Percentiles rank a stretch among this genome's conserved stretches.
phyloP scores from a whole-genome alignment of 441 rosid genomes.

The Croton setiger region DNA sequence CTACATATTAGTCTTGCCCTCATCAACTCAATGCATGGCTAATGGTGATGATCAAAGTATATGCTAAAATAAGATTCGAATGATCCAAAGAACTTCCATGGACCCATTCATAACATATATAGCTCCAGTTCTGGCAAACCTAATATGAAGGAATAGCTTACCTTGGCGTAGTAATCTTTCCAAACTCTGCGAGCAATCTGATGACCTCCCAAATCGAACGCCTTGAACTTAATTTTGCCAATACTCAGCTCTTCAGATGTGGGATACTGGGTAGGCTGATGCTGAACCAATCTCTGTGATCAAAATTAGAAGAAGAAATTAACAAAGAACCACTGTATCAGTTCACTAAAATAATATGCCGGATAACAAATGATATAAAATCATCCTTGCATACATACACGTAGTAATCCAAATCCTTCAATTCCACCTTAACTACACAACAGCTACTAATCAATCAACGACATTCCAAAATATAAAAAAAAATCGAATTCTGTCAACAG shows the following conservation, averaged over 20 bases:
- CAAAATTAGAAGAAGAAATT: slow-evolving; percentile 2
- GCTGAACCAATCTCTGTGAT: slow-evolving; percentile 74
- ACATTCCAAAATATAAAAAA: not conserved
- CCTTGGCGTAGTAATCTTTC: slow-evolving; percentile 92
- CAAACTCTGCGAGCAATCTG: slow-evolving; percentile 87
- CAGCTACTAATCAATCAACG: not conserved
- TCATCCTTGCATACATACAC: not conserved
- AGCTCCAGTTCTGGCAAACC: not conserved
- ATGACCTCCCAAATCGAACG: slow-evolving; percentile 87
- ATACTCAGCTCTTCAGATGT: slow-evolving; percentile 83
- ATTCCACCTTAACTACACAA: not conserved
- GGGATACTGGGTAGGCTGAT: slow-evolving; percentile 80
- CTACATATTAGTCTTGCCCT: no score
- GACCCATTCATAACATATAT: not conserved
- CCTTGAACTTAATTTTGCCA: slow-evolving; percentile 80
- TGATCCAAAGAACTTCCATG: not conserved
- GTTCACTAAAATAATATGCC: not conserved
- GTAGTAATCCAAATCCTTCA: not conserved
- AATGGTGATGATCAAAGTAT: not conserved
- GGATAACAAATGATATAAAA: not conserved
- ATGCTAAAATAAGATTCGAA: not conserved
- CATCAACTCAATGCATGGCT: not conserved
- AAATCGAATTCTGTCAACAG: not conserved
- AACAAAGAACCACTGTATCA: no score
- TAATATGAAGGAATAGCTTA: slow-evolving; percentile 13